Evolutionary conservation across 2,329 filamentous ascomycete genomes (phyloP), one percentile per base, ranked within the genome.

Genomic region (Aspergillus sp.): DNA sequence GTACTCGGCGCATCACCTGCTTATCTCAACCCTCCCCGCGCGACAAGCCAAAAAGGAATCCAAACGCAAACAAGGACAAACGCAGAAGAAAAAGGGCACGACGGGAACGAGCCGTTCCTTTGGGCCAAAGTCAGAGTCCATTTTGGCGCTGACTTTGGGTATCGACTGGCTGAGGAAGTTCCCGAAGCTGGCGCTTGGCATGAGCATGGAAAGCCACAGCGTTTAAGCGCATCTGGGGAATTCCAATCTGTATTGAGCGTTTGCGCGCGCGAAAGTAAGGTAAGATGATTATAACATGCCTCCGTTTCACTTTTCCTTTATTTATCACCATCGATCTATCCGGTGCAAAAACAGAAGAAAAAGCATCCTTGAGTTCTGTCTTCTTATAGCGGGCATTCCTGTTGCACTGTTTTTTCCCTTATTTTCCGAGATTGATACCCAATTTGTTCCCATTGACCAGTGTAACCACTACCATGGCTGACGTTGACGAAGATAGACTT

Each of bases 191-290:
- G 58, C 60, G 60, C 61, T 53, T 50, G 53, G 44, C 50, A 53
- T 53, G 62, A 60, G 60, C 51, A 62, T 65, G 57, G 49, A 51
- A 54, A 59, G 51, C 39, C 49, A 52, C 53, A 54, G 52, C 53
- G 52, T 55, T 58, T 63, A 55, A 42, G 54, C 53, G 54, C 48
- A 49, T 53, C 44, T 42, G 43, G 45, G 41, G 13, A 43, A 43
- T 10, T 43, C 12, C 41, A 27, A 3, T 10, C 5, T 43, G 47
- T 49, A 48, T 44, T 33, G 15, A 45, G 44, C 44, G 53, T 61
- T 63, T 66, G 60, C 52, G 58, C 52, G 56, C 54, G 54, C 54
- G 17, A 30, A 51, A 56, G 47, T 45, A 44, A 58, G 59, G 65
- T 68, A 57, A 64, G 62, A 53, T 30, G 25, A 30, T 30, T 10